A percentile compares a stretch with the other conserved stretches of the same genome.
Evolutionary conservation across 805 yeast genomes (phyloP).

Genomic region (Clavispora phyllophila): DNA sequence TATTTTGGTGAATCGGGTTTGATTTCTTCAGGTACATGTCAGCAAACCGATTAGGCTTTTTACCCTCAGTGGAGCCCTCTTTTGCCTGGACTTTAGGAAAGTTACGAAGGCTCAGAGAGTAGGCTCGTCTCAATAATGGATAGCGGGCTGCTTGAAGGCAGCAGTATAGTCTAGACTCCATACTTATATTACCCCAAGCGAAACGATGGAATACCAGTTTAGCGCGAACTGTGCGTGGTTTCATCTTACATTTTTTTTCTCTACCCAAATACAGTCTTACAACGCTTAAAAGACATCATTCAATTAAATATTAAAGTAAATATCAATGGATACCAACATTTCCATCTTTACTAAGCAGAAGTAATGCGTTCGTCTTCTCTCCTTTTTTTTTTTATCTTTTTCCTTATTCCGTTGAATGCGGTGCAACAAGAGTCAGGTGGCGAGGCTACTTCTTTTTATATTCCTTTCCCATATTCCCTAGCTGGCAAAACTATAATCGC

Average conservation of each 20-base stretch:
- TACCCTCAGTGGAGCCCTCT: background rate
- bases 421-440: background rate
- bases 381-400: background rate
- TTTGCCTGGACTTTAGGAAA: background rate
- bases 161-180: background rate
- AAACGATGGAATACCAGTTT: background rate
- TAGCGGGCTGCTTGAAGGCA: background rate
- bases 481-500: slow-evolving; percentile 25
- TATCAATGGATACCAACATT: background rate
- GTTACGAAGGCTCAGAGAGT: background rate
- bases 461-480: slow-evolving; percentile 1
- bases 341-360: background rate
- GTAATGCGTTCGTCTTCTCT: background rate
- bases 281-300: background rate
- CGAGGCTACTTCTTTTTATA: background rate
- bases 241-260: background rate
- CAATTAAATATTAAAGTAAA: background rate
- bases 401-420: background rate
- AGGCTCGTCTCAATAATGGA: background rate
- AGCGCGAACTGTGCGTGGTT: background rate
- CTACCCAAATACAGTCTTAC: slow-evolving; percentile 1
- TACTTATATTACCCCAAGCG: background rate
- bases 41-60: slow-evolving; percentile 32
- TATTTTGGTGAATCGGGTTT: background rate
- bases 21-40: slow-evolving; percentile 15